phyloP scores from a whole-genome alignment of 2,329 filamentous ascomycete species.

The Capronia americana region DNA sequence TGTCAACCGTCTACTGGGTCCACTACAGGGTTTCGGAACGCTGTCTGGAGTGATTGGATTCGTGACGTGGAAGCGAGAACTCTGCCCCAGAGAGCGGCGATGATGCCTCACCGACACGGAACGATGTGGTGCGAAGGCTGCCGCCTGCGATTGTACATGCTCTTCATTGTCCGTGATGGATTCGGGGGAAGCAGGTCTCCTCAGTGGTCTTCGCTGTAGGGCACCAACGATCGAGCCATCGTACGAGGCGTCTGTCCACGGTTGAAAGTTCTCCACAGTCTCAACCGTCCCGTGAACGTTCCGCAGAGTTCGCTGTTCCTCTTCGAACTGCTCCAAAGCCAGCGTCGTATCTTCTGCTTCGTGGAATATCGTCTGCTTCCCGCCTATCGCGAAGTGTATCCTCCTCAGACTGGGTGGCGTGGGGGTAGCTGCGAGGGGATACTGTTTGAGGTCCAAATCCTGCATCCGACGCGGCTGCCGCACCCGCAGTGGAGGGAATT shows the following conservation, averaged over 20 bases:
- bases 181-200: slow-evolving; percentile 39
- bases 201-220: slow-evolving; percentile 20
- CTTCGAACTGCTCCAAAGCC: slow-evolving; percentile 51
- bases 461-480: slow-evolving; percentile 72
- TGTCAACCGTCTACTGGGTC: slow-evolving; percentile 12
- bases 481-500: slow-evolving; percentile 82
- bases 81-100: slow-evolving; percentile 13
- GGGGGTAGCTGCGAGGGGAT: slow-evolving; percentile 81
- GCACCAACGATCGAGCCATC: slow-evolving; percentile 14
- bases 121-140: slow-evolving; percentile 7
- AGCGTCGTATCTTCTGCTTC: slow-evolving; percentile 65
- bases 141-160: slow-evolving; percentile 2
- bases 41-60: slow-evolving; percentile 41
- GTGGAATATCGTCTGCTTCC: slow-evolving; percentile 65
- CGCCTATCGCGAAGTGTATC: slow-evolving; percentile 75
- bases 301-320: slow-evolving; percentile 35
- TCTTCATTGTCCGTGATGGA: slow-evolving; percentile 38
- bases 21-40: slow-evolving; percentile 19
- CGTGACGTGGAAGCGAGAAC: slow-evolving; percentile 33
- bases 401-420: slow-evolving; percentile 80
- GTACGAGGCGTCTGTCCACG: slow-evolving; percentile 16
- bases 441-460: slow-evolving; percentile 83
- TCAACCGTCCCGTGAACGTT: slow-evolving; percentile 33
- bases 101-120: slow-evolving; percentile 4
- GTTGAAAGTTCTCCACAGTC: slow-evolving; percentile 32